Conservation (phyloP, 2,329 filamentous ascomycete species). For the Alternaria postmessia region DNA sequence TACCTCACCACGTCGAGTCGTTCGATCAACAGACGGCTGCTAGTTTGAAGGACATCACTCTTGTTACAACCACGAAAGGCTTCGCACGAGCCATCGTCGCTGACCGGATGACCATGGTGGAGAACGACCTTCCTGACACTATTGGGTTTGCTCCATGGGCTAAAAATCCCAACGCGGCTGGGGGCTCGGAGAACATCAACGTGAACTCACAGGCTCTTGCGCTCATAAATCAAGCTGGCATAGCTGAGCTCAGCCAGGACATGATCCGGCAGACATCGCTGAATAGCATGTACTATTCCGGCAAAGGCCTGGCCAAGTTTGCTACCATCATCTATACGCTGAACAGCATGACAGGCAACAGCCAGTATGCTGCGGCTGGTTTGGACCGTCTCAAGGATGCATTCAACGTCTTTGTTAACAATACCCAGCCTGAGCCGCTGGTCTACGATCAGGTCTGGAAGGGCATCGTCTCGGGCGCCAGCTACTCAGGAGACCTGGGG, state of each 20-base stretch:
- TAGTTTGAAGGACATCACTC: conserved; percentile 61
- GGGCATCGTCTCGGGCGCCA: conserved; percentile 80
- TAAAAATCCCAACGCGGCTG: conserved; percentile 54
- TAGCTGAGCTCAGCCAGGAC: conserved; percentile 77
- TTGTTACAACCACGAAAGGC: conserved; percentile 89
- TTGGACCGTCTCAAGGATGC: conserved; percentile 60
- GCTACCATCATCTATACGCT: conserved; percentile 56
- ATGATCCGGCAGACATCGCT: conserved; percentile 77
- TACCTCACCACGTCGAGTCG: conserved; percentile 85
- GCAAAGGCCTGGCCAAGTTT: conserved; percentile 60
- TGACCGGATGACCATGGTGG: conserved; percentile 71
- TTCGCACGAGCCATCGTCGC: conserved; percentile 71
- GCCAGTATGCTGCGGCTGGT: conserved; percentile 61
- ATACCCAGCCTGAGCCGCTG: conserved; percentile 60
- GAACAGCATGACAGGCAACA: conserved; percentile 68
- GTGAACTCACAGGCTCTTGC: conserved; percentile 62
- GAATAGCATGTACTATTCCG: conserved; percentile 94
- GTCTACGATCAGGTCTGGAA: conserved; percentile 73
- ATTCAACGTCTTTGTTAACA: conserved; percentile 59
- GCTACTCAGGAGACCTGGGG: conserved; percentile 57
- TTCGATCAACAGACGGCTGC: conserved; percentile 69
- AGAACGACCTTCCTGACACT: conserved; percentile 70
- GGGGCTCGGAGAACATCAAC: conserved; percentile 41
- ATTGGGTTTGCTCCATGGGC: conserved; percentile 87
- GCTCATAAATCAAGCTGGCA: conserved; percentile 68